These are phyloP conservation scores for Colletotrichum sublineola DNA, from an alignment of 2,329 filamentous ascomycete species.

Conservation along the genomic window DNA sequence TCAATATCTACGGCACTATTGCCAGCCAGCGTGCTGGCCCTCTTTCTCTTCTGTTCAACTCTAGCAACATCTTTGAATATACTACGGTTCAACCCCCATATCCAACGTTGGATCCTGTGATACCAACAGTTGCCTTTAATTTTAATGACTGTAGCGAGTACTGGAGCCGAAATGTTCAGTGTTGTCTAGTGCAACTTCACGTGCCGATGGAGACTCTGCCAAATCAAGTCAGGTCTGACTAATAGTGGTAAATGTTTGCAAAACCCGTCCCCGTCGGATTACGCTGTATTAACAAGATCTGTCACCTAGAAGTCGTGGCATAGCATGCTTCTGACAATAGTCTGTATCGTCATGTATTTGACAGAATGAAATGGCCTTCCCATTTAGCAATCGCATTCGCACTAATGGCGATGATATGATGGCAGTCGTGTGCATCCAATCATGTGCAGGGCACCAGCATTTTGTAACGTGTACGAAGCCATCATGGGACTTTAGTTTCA, in stretches of 20 bases:
- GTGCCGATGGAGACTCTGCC: background rate
- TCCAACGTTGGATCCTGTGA: no score
- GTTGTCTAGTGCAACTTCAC: background rate
- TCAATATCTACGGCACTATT: no score
- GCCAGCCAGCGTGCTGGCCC: no score
- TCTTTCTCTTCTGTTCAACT: no score
- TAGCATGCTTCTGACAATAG: background rate
- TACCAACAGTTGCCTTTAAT: no score
- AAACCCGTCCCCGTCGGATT: background rate
- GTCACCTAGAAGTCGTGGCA: background rate
- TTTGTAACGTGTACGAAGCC: background rate
- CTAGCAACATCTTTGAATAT: no score
- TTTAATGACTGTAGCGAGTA: no score
- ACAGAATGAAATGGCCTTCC: background rate
- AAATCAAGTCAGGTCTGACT: background rate
- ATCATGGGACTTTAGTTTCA: no score
- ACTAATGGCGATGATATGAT: background rate
- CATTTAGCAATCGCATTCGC: no score
- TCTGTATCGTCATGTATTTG: background rate
- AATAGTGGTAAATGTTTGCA: background rate
- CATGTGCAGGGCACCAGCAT: background rate
- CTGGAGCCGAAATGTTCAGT: no score
- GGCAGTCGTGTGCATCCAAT: no score
- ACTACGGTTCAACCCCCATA: no score
- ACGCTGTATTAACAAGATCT: background rate